phyloP scores from a whole-genome alignment of 2,329 filamentous ascomycete genomes.

The Cladosporium sp. region DNA sequence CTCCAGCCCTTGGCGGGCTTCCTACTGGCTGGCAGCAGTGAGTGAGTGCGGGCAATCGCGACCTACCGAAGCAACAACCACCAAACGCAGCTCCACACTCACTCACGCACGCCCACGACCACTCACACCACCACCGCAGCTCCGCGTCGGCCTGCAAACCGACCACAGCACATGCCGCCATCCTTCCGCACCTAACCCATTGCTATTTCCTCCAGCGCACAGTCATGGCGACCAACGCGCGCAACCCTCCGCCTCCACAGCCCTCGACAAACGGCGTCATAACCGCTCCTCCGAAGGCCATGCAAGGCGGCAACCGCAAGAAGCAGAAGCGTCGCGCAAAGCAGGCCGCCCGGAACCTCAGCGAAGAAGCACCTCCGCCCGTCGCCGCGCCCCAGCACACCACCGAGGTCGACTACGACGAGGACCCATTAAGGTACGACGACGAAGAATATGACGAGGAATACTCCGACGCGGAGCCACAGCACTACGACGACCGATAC shows the following conservation, averaged over 20 bases:
- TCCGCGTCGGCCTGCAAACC: not conserved
- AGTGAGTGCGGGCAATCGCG: not conserved
- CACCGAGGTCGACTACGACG: constrained; percentile 27
- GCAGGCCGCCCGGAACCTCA: constrained; percentile 60
- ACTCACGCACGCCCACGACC: not conserved
- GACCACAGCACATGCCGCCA: constrained; percentile 1
- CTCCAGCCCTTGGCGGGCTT: not conserved
- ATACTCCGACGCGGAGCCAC: constrained; percentile 16
- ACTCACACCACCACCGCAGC: not conserved
- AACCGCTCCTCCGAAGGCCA: constrained; percentile 27
- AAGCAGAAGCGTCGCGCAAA: constrained; percentile 93
- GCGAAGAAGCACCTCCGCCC: constrained; percentile 41
- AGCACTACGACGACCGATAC: constrained; percentile 27
- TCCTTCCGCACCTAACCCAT: not conserved
- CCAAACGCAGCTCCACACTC: not conserved
- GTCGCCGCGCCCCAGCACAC: constrained; percentile 12
- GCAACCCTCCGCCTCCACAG: constrained; percentile 19
- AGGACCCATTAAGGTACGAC: constrained; percentile 19
- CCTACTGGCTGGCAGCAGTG: not conserved
- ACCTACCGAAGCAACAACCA: not conserved
- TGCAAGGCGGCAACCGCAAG: constrained; percentile 70
- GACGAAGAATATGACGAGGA: constrained; percentile 21
- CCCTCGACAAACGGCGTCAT: constrained; percentile 36
- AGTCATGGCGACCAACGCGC: constrained; percentile 27
- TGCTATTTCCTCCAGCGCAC: constrained; percentile 15